phyloP scores from a whole-genome alignment of 139 green algal species.

The Auxenochlorella pyrenoidosa region DNA sequence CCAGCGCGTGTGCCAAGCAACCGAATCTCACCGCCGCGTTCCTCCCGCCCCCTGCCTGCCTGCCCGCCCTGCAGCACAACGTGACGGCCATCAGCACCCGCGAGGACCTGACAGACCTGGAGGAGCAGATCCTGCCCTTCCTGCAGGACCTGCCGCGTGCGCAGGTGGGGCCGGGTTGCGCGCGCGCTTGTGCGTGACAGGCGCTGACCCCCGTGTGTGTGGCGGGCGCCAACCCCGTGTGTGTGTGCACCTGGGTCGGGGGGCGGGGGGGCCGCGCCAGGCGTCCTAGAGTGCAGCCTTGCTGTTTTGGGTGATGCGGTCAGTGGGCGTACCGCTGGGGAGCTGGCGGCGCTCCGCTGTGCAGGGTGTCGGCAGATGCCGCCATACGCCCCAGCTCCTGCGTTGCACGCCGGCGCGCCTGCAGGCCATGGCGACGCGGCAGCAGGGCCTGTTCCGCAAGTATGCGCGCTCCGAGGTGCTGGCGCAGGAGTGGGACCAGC shows the following conservation, averaged over 20 bases:
- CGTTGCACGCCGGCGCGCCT: too few species aligned
- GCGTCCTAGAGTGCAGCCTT: too few species aligned
- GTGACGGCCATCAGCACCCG: slow-evolving; percentile 24
- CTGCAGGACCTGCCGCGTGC: slow-evolving; percentile 19
- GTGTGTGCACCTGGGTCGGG: too few species aligned
- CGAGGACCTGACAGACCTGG: slow-evolving; percentile 29
- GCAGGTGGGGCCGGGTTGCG: background rate
- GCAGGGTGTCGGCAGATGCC: too few species aligned
- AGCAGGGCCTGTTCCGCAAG: slow-evolving; percentile 17
- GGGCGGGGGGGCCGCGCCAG: too few species aligned
- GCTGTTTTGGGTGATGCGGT: too few species aligned
- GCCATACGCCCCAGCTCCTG: background rate
- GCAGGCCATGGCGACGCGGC: slow-evolving; percentile 16
- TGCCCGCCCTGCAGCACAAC: slow-evolving; percentile 32
- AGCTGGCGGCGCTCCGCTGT: too few species aligned
- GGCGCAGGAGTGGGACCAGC: slow-evolving; percentile 18
- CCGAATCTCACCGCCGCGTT: background rate
- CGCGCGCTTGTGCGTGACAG: too few species aligned
- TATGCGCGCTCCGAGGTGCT: slow-evolving; percentile 5
- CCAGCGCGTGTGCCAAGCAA: background rate
- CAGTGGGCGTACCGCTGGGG: too few species aligned
- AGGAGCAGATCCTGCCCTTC: slow-evolving; percentile 29
- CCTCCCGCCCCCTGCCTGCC: background rate
- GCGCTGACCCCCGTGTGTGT: too few species aligned
- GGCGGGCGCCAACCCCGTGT: too few species aligned